Conservation (phyloP, 768 basidiomycete genomes). For the Psilocybe azurescens region DNA sequence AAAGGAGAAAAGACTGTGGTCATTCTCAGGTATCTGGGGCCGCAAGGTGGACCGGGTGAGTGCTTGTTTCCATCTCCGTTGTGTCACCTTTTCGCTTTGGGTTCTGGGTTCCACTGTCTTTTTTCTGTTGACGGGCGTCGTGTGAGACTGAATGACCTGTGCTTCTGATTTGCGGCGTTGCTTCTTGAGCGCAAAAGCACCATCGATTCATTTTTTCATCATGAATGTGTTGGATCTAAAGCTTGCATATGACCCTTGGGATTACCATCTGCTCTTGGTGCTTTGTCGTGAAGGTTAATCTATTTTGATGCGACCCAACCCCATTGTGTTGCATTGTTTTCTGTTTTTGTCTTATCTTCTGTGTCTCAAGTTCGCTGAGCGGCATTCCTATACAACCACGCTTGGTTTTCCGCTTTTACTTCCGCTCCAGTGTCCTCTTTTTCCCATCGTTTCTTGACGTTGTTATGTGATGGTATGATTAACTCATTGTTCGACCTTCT, state of each 20-base stretch:
- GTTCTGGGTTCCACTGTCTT: background rate
- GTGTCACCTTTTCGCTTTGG: background rate
- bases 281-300: background rate
- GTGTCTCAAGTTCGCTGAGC: background rate
- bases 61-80: conserved; percentile 13
- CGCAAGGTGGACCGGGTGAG: conserved; percentile 94
- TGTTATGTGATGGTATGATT: conserved; percentile 16
- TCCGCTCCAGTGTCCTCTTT: background rate
- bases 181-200: background rate
- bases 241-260: background rate
- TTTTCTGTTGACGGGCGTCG: background rate
- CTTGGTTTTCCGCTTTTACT: background rate
- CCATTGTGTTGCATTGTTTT: conserved; percentile 2
- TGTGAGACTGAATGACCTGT: background rate
- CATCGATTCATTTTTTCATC: background rate
- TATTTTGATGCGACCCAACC: background rate
- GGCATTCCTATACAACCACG: background rate
- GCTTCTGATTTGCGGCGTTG: conserved; percentile 7
- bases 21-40: conserved; percentile 94
- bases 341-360: background rate
- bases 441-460: conserved; percentile 30
- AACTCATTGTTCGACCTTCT: conserved; percentile 11
- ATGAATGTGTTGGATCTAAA: background rate
- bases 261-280: background rate
- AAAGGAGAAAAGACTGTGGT: conserved; percentile 96